Conservation (phyloP, 140 eudicot species). For the Cichorium intybus region DNA sequence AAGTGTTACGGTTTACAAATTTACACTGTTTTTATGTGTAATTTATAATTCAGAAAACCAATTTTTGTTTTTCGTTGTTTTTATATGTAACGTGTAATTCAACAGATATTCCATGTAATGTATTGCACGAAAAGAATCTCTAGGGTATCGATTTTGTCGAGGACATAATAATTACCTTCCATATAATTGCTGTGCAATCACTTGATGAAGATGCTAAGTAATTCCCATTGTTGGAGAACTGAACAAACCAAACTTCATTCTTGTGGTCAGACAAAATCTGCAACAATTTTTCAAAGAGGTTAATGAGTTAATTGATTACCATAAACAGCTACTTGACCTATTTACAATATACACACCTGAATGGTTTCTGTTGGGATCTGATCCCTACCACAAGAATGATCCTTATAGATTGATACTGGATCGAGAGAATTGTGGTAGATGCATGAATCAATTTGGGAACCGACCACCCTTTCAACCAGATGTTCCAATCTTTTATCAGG, state of each 20-base stretch:
- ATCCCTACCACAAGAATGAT: slow-evolving; percentile 72
- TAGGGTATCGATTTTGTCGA: slow-evolving; percentile 12
- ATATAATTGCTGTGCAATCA: slow-evolving; percentile 88
- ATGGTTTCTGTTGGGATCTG: slow-evolving; percentile 80
- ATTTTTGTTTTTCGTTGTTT: no score
- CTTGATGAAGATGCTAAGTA: slow-evolving; percentile 91
- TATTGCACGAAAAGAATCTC: slow-evolving; percentile 8
- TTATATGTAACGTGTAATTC: not conserved
- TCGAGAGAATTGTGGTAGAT: slow-evolving; percentile 61
- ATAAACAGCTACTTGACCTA: not conserved
- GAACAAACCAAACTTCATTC: slow-evolving; percentile 98
- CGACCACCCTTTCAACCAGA: slow-evolving; percentile 67
- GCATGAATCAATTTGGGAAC: slow-evolving; percentile 69
- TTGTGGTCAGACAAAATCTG: slow-evolving; percentile 76
- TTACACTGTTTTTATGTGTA: not conserved
- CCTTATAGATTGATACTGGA: slow-evolving; percentile 61
- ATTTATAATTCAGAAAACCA: not conserved
- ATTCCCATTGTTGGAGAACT: slow-evolving; percentile 79
- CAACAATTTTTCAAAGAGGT: slow-evolving; percentile 22
- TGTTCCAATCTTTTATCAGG: slow-evolving; percentile 84
- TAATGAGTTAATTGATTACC: not conserved
- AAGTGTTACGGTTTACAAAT: slow-evolving; percentile 26
- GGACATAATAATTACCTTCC: slow-evolving; percentile 61
- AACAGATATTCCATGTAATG: slow-evolving; percentile 2
- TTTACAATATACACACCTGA: slow-evolving; percentile 55